phyloP scores from a whole-genome alignment of 208 protist species.

The Naegleria lovaniensis region DNA sequence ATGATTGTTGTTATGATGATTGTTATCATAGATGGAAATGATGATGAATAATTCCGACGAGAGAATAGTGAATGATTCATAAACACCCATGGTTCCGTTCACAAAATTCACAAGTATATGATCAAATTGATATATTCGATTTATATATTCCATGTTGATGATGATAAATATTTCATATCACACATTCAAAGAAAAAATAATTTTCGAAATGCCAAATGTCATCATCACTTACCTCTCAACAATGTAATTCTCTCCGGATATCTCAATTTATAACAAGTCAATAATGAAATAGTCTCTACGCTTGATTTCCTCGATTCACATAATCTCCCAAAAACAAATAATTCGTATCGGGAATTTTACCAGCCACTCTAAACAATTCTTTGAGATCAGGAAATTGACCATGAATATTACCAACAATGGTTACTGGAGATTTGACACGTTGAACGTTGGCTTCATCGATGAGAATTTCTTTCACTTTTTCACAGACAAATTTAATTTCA shows the following conservation, averaged over 20 bases:
- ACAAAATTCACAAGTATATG: not conserved
- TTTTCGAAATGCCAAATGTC: constrained; percentile 48
- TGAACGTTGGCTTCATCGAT: constrained; percentile 56
- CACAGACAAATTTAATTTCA: constrained; percentile 50
- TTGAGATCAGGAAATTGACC: constrained; percentile 82
- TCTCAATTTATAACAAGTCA: constrained; percentile 88
- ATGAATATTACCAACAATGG: constrained; percentile 84
- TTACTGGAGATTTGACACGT: constrained; percentile 52
- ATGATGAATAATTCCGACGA: constrained; percentile 29
- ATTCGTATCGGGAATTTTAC: constrained; percentile 68
- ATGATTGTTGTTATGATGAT: not conserved
- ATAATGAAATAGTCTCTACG: constrained; percentile 90
- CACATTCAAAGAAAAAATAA: not conserved
- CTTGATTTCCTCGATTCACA: constrained; percentile 91
- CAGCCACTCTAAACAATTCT: constrained; percentile 65
- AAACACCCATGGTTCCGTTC: not conserved
- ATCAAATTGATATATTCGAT: not conserved
- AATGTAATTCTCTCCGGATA: constrained; percentile 74
- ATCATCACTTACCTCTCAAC: constrained; percentile 86
- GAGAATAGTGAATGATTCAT: not conserved
- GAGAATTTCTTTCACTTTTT: constrained; percentile 69
- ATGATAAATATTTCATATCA: too few species aligned
- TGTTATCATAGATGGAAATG: not conserved
- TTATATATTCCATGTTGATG: not conserved
- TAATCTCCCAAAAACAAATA: constrained; percentile 98